Evolutionary conservation across 2,329 filamentous ascomycete species (phyloP).

Genomic region (Zalaria sp.): DNA sequence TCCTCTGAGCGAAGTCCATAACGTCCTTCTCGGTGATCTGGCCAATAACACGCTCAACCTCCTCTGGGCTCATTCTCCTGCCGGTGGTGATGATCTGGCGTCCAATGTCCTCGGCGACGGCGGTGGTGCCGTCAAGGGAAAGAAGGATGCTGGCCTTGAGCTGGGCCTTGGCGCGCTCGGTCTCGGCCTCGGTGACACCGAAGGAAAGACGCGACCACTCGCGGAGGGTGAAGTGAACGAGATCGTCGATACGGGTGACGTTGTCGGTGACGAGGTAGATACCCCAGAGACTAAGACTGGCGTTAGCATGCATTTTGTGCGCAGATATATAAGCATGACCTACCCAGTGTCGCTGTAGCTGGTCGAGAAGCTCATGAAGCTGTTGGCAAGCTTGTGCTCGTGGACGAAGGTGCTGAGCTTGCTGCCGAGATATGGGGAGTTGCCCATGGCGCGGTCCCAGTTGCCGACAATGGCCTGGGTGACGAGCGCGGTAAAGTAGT

Average conservation of each 20-base stretch:
- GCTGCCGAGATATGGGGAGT: conserved; percentile 92
- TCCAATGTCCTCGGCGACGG: conserved; percentile 94
- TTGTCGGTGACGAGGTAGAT: conserved; percentile 96
- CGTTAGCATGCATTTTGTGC: conserved; percentile 15
- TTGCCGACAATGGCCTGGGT: conserved; percentile 98
- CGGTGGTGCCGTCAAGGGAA: conserved; percentile 92
- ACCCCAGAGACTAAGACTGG: conserved; percentile 71
- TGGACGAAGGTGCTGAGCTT: conserved; percentile 92
- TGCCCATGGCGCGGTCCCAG: conserved; percentile 98
- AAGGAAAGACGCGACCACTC: conserved; percentile 94
- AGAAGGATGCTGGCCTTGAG: conserved; percentile 97
- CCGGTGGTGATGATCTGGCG: conserved; percentile 97
- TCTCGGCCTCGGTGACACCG: conserved; percentile 78
- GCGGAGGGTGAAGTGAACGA: conserved; percentile 94
- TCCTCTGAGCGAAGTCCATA: conserved; percentile 88
- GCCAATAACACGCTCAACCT: conserved; percentile 87
- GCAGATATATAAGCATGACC: conserved; percentile 18
- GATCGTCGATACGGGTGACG: conserved; percentile 75
- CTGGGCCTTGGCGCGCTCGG: conserved; percentile 97
- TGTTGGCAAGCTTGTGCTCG: conserved; percentile 92
- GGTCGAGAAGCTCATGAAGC: conserved; percentile 99
- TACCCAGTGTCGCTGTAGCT: conserved; percentile 99
- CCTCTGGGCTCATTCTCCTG: conserved; percentile 75
- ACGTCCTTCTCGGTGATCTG: conserved; percentile 89
- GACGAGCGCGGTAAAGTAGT: conserved; percentile 97